Evolutionary conservation across 768 basidiomycete species (phyloP).

Genomic region (Rubroboletus pulcherrimus): DNA sequence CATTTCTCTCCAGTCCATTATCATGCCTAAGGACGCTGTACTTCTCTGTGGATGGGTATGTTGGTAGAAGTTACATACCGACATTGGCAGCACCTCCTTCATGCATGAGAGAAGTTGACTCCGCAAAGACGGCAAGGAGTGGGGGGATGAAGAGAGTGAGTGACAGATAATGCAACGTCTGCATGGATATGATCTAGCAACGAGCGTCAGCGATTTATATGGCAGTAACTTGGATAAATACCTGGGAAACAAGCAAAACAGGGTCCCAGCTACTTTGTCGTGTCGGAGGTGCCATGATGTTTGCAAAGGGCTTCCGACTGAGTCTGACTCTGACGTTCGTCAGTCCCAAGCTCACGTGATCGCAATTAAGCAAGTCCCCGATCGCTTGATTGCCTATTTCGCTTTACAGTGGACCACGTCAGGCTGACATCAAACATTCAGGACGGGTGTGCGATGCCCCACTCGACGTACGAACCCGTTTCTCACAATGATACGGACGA

Average conservation of each 20-base stretch:
- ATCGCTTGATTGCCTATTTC: conserved; percentile 11
- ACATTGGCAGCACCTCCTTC: conserved; percentile 80
- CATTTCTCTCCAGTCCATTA: conserved; percentile 99
- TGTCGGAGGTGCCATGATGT: conserved; percentile 34
- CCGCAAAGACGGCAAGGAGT: conserved; percentile 70
- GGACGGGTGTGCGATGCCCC: conserved; percentile 23
- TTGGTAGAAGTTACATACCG: conserved; percentile 42
- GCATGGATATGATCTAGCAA: conserved; percentile 83
- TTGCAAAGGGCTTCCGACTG: background rate
- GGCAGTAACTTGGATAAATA: conserved; percentile 22
- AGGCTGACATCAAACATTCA: background rate
- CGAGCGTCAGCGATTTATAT: background rate
- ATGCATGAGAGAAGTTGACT: conserved; percentile 61
- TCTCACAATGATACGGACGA: conserved; percentile 24
- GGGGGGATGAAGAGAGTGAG: conserved; percentile 81
- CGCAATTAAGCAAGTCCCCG: background rate
- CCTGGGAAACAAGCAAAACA: conserved; percentile 82
- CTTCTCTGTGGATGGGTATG: background rate
- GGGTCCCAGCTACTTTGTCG: conserved; percentile 81
- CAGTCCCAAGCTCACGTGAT: conserved; percentile 10
- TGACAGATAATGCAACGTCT: conserved; percentile 91
- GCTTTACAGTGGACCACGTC: background rate
- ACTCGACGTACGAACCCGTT: conserved; percentile 30
- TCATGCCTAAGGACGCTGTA: conserved; percentile 53
- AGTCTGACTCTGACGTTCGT: background rate